These are phyloP conservation scores for Echium plantagineum DNA, from an alignment of 257 asterid genomes.

Conservation along the genomic window DNA sequence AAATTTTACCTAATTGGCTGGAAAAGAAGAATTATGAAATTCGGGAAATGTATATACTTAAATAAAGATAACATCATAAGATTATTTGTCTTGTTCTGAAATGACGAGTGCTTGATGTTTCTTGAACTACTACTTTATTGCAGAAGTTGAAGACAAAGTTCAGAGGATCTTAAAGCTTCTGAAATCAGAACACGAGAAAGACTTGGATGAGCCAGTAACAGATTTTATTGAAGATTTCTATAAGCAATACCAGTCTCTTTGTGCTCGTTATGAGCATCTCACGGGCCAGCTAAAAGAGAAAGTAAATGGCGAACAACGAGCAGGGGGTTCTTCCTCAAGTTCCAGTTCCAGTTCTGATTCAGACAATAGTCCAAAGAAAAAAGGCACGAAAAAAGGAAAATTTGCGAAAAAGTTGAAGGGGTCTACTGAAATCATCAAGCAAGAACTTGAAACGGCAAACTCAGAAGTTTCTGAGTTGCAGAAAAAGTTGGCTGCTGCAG, in stretches of 20 bases:
- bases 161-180: slow-evolving; percentile 49
- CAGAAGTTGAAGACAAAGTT: slow-evolving; percentile 70
- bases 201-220: slow-evolving; percentile 42
- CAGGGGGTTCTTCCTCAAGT: slow-evolving; percentile 52
- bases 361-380: slow-evolving; percentile 32
- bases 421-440: slow-evolving; percentile 22
- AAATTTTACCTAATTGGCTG: no score
- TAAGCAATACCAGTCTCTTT: slow-evolving; percentile 58
- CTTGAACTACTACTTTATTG: slow-evolving; percentile 15
- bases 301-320: slow-evolving; percentile 31
- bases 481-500: slow-evolving; percentile 30
- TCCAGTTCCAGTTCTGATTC: slow-evolving; percentile 73
- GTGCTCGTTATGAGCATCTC: slow-evolving; percentile 61
- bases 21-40: not conserved
- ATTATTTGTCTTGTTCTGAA: not conserved
- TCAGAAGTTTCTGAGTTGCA: slow-evolving; percentile 47
- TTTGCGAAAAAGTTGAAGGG: slow-evolving; percentile 17
- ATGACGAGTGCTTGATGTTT: not conserved
- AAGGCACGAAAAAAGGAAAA: slow-evolving; percentile 44
- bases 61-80: no score
- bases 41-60: not conserved
- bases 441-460: slow-evolving; percentile 51
- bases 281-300: slow-evolving; percentile 54
- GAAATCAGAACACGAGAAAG: slow-evolving; percentile 36
- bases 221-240: slow-evolving; percentile 51